Base-by-base conservation (phyloP, 1,139 yeast species). In the Pichia cactophila region DNA sequence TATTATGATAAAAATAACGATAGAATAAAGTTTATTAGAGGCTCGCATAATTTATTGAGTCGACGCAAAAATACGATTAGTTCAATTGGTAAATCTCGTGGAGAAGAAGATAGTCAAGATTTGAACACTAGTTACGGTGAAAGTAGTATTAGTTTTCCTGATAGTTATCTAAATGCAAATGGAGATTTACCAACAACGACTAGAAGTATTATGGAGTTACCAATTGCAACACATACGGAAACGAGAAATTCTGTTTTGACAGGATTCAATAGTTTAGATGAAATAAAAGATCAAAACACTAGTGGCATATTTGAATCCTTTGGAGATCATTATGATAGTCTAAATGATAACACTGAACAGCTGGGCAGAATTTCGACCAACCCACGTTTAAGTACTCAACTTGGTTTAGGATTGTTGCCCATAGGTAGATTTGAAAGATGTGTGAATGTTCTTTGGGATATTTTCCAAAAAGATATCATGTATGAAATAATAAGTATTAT, bases 401-500 rank as follows among this genome's bases (percentile, higher is more conserved):
- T 46, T 2, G 48, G 46, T 29, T 37, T 51, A 9, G 54, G 53
- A 2, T 42, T 47, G 49, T 20, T 49, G 16, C 50, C 56, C 12
- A 28, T 45, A 20, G 52, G 56, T 3, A 51, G 56, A 20, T 63
- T 65, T 47, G 66, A 61, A 29, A 54, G 54, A 45, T 63, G 71
- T 47, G 62, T 73, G 7, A 66, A 72, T 8, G 58, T 69, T 0
- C 63, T 73, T 10, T 83, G 90, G 90, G 73, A 71, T 33, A 67
- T 69, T 38, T 83, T 81, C 60, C 77, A 76, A 53, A 67, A 71
- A 12, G 71, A 74, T 41, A 72, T 80, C 1, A 69, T 78, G 47
- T 81, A 80, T 47, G 80, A 81, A 57, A 66, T 82, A 39, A 75
- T 78, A 49, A 83, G 84, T 1, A 73, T 80, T 0, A 73, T 83